Evolutionary conservation across 257 asterid genomes (phyloP), one percentile per base, ranked within the genome.

Genomic region (Plectranthus barbatus): DNA sequence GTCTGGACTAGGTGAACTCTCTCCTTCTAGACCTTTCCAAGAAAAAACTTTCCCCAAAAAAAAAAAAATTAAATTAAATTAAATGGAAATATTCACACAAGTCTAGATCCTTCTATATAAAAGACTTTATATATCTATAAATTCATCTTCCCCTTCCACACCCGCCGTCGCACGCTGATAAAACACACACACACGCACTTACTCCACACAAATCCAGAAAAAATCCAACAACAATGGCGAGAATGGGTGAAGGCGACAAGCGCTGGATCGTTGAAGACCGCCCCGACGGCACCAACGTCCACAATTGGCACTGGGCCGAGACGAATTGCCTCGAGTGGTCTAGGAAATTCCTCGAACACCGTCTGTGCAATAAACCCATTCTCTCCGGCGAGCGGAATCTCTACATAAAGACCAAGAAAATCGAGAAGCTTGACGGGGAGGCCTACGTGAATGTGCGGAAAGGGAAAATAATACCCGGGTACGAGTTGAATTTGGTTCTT

Each of bases 231-330:
- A 3, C 36, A 57, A 91, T 91, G 98, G 98, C 98, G 36, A 85
- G 41, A 69, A 0, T 83, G 62, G 98, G 98, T 3, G 95, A 89
- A 74, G 98, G 98, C 17, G 98, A 92, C 83, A 83, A 84, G 65
- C 80, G 99, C 6, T 92, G 97, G 99, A 92, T 92, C 84, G 99
- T 92, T 1, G 88, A 86, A 61, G 99, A 92, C 74, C 91, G 97
- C 1, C 71, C 95, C 15, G 99, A 92, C 69, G 99, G 99, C 60
- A 73, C 97, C 71, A 92, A 92, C 65, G 97, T 92, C 68, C 98
- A 92, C 82, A 86, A 92, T 56, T 92, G 97, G 98, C 98, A 92
- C 81, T 92, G 97, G 99, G 74, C 97, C 3, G 96, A 91, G 53
- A 91, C 96, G 18, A 67, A 91, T 56, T 91, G 98, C 69, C 80